phyloP scores from a whole-genome alignment of 768 basidiomycete species.

The Phylloporus sp. region DNA sequence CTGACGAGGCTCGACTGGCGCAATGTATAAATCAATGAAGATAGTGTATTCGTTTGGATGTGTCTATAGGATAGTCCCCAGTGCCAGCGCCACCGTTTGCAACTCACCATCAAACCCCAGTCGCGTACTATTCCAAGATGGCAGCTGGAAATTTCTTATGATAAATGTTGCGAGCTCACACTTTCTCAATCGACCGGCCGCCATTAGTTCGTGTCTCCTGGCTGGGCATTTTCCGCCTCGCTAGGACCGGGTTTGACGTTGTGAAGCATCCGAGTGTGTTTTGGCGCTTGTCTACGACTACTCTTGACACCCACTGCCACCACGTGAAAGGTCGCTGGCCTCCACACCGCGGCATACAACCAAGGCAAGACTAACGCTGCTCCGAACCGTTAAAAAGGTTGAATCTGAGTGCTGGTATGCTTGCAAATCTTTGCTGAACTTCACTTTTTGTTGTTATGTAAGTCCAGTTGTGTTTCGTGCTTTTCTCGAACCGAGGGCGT shows the following conservation, averaged over 20 bases:
- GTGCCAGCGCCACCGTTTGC: slow-evolving; percentile 6
- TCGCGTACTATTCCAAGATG: background rate
- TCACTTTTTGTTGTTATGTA: slow-evolving; percentile 31
- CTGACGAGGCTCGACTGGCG: slow-evolving; percentile 25
- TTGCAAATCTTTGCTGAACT: slow-evolving; percentile 25
- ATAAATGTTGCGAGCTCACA: slow-evolving; percentile 23
- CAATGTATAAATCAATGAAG: slow-evolving; percentile 30
- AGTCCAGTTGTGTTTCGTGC: slow-evolving; percentile 27
- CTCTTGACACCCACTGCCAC: slow-evolving; percentile 29
- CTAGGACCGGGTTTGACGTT: slow-evolving; percentile 25
- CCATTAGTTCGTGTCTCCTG: slow-evolving; percentile 18
- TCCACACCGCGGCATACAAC: slow-evolving; percentile 19
- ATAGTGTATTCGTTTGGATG: background rate
- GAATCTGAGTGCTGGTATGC: slow-evolving; percentile 31
- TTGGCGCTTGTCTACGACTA: slow-evolving; percentile 23
- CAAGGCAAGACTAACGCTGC: slow-evolving; percentile 18
- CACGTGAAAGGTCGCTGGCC: slow-evolving; percentile 25
- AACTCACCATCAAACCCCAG: slow-evolving; percentile 5
- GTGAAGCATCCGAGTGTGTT: slow-evolving; percentile 25
- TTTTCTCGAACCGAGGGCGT: slow-evolving; percentile 15
- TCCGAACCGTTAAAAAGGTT: slow-evolving; percentile 20
- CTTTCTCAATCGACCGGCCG: slow-evolving; percentile 18
- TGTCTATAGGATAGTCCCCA: background rate
- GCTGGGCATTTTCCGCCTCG: slow-evolving; percentile 14
- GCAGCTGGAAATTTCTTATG: slow-evolving; percentile 26